phyloP scores from a whole-genome alignment of 208 protist species.

The Trichomonas vaginalis region DNA sequence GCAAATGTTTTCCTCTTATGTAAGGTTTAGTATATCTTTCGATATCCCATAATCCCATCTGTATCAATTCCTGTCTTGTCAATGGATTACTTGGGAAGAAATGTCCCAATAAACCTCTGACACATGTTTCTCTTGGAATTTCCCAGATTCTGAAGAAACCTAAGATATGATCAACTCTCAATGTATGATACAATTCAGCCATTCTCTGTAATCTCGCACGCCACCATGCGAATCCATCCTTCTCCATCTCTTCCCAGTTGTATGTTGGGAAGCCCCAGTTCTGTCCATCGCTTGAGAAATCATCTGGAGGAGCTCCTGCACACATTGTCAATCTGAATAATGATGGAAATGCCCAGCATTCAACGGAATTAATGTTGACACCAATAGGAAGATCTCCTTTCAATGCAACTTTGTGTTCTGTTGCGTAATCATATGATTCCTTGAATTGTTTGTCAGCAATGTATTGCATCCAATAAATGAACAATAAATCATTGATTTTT shows the following conservation, averaged over 20 bases:
- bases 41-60: too few relatives aligned
- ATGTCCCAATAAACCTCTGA: too few relatives aligned
- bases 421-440: too few relatives aligned
- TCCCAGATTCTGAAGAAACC: background rate
- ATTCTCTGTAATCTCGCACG: too few relatives aligned
- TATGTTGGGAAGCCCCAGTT: too few relatives aligned
- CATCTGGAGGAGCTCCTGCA: background rate
- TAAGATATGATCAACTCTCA: background rate
- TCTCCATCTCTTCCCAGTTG: too few relatives aligned
- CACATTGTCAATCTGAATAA: background rate
- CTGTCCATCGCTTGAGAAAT: too few relatives aligned
- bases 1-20: too few relatives aligned
- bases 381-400: background rate
- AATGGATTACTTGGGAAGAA: background rate
- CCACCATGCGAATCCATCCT: too few relatives aligned
- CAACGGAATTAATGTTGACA: too few relatives aligned
- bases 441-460: background rate
- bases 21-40: too few relatives aligned
- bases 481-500: background rate
- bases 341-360: background rate
- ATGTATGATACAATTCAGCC: too few relatives aligned
- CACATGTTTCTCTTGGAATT: background rate
- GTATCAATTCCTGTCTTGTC: background rate
- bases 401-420: background rate
- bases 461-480: background rate